Evolutionary conservation across 1,284 basidiomycete species (phyloP), one percentile per base, ranked within the genome.

Genomic region (Gomphus sp.): DNA sequence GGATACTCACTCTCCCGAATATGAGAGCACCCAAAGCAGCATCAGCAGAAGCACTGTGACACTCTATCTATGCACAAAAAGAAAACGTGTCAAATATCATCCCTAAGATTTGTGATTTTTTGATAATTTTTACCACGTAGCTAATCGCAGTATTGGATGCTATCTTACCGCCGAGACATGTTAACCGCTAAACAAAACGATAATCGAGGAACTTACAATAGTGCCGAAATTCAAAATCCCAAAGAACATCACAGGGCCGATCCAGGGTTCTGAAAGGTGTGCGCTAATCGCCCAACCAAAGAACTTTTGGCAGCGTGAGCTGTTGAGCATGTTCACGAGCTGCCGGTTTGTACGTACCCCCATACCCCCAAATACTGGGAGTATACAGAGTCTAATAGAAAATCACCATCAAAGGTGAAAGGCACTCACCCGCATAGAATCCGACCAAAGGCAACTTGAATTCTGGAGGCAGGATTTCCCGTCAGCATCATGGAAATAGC

Each of bases 191-290:
- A 50, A 47, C 4, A 50, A 43, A 43, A 2, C 8, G 16, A 43
- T n/a, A 6, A 53, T 14, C 28, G 33, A 39, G 7, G 53, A 52
- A 47, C n/a, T 55, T 54, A 55, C 62, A 47, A 56, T 31, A 31
- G 52, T 56, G 48, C 64, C 64, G 47, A 66, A 66, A 55, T 63
- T 64, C 28, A 64, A 55, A 2, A 64, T 56, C 11, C 63, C 64
- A 39, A 66, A 64, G 56, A 66, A 66, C 25, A 66, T 61, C 7
- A 66, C 64, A 7, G 64, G 64, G 2, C 61, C 64, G 25, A 66
- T 66, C 64, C 64, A 66, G 6, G 62, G 56, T 47, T 66, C 64
- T 37, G 52, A 50, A n/a, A 49, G 28, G 43, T 65, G 44, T 28
- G 64, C 64, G 45, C 58, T 60, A 22, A 60, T 60, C 33, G 58